Evolutionary conservation across 139 green algal species (phyloP).

Genomic region (Pleodorina starrii): DNA sequence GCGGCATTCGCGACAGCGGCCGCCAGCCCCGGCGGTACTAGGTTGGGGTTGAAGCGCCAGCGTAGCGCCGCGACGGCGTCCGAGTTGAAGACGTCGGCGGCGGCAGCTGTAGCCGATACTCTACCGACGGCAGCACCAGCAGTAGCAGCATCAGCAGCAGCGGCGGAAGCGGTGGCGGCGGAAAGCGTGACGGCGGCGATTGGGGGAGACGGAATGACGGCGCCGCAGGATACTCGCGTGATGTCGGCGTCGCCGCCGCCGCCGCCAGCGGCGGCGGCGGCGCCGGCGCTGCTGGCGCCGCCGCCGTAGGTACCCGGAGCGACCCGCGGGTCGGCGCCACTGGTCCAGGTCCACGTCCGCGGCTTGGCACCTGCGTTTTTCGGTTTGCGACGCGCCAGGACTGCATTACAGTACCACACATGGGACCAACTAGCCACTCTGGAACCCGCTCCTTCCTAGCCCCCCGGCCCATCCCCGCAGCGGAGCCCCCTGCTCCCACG

Average conservation of each 20-base stretch:
- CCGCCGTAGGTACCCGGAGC: not conserved
- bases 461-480: too few species aligned
- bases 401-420: too few species aligned
- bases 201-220: not conserved
- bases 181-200: not conserved
- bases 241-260: too few species aligned
- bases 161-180: not conserved
- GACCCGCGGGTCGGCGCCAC: not conserved
- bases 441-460: too few species aligned
- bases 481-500: too few species aligned
- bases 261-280: too few species aligned
- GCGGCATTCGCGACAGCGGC: not conserved
- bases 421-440: too few species aligned
- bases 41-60: constrained; percentile 32
- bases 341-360: not conserved
- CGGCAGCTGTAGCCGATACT: too few species aligned
- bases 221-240: not conserved
- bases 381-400: too few species aligned
- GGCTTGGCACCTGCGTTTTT: not conserved
- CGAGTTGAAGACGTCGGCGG: not conserved
- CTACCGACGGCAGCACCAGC: too few species aligned
- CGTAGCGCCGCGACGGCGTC: not conserved
- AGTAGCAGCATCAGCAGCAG: too few species aligned
- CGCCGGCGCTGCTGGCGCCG: too few species aligned
- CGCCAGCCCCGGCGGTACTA: constrained; percentile 1